Conservation (phyloP, 2,329 filamentous ascomycete species). For the Colletotrichum lini region DNA sequence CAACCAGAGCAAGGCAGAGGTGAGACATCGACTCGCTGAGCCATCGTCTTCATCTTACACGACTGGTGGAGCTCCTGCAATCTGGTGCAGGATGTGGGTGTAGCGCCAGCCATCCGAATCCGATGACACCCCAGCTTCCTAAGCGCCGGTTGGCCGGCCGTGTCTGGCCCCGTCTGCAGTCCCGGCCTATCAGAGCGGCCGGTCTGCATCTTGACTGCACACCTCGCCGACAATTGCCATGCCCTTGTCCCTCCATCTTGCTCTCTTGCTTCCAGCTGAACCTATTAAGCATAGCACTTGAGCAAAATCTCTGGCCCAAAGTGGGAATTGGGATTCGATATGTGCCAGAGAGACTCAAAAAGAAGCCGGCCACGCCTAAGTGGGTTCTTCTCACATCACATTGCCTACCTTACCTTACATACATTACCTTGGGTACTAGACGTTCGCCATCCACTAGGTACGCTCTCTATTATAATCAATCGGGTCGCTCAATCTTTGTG, state of each 20-base stretch:
- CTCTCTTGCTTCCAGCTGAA: conserved; percentile 34
- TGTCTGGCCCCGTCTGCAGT: conserved; percentile 46
- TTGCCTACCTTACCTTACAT: background rate
- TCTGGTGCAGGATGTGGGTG: conserved; percentile 57
- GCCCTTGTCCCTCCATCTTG: conserved; percentile 39
- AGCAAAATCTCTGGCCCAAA: conserved; percentile 28
- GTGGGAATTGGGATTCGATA: conserved; percentile 25
- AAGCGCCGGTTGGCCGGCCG: conserved; percentile 64
- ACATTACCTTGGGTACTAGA: background rate
- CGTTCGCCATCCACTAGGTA: conserved; percentile 14
- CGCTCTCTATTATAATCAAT: conserved; percentile 39
- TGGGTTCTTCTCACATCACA: conserved; percentile 12
- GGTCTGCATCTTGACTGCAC: conserved; percentile 47
- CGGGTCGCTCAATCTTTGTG: conserved; percentile 35
- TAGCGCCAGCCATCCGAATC: conserved; percentile 61
- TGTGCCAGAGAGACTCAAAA: conserved; percentile 10
- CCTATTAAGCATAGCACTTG: conserved; percentile 37
- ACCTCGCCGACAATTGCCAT: conserved; percentile 50
- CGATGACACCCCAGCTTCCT: conserved; percentile 57
- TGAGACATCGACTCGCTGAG: conserved; percentile 64
- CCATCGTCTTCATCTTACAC: conserved; percentile 58
- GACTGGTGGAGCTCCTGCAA: conserved; percentile 55
- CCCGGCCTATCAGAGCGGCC: conserved; percentile 60
- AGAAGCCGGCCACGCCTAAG: conserved; percentile 34
- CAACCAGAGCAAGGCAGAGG: conserved; percentile 57